phyloP scores from a whole-genome alignment of 225 moss, liverwort and hornwort species.

The Ulota crispa region DNA sequence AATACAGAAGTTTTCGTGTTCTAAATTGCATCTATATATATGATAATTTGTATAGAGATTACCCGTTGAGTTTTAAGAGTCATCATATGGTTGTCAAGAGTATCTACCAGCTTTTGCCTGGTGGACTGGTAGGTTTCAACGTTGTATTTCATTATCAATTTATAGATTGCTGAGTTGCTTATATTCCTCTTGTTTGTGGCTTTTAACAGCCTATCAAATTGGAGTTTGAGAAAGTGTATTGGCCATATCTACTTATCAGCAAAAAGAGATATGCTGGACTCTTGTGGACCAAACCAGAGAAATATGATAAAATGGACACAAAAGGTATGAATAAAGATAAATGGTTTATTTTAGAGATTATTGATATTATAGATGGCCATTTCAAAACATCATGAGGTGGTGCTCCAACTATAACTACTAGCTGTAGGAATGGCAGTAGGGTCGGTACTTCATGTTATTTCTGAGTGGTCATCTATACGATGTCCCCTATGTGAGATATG shows the following conservation, averaged over 20 bases:
- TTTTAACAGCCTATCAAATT: constrained; percentile 87
- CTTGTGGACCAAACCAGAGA: constrained; percentile 93
- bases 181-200: background rate
- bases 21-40: background rate
- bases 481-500: background rate
- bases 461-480: background rate
- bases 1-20: background rate
- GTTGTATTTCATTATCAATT: constrained; percentile 10
- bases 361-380: background rate
- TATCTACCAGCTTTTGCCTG: constrained; percentile 12
- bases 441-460: constrained; percentile 13
- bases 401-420: background rate
- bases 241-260: constrained; percentile 93
- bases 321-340: constrained; percentile 61
- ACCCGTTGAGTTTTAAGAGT: background rate
- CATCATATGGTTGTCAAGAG: background rate
- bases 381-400: background rate
- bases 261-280: constrained; percentile 99
- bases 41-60: background rate
- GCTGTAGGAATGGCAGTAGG: background rate
- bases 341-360: background rate
- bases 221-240: constrained; percentile 99
- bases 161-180: constrained; percentile 17
- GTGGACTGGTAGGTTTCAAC: background rate
- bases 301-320: constrained; percentile 98